Percentiles rank a stretch among this genome's conserved stretches.
Conservation (phyloP, 768 basidiomycete species). For the Tulasnella sp. region DNA sequence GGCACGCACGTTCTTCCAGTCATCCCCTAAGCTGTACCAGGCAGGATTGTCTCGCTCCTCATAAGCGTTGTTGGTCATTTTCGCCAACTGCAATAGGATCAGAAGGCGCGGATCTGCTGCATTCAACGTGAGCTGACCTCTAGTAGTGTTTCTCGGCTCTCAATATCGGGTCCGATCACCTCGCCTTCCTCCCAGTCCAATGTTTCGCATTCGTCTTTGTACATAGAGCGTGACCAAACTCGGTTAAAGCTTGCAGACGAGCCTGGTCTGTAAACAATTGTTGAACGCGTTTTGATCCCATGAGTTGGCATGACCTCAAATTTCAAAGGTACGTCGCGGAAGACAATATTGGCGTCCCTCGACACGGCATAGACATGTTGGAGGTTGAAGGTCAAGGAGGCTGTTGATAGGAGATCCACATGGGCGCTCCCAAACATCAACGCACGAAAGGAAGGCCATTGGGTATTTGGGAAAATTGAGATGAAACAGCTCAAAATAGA, state of each 20-base stretch:
- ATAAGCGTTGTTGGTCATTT: conserved; percentile 86
- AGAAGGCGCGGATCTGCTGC: too few species aligned
- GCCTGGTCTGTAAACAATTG: conserved; percentile 6
- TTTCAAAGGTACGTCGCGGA: conserved; percentile 9
- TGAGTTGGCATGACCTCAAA: neutral
- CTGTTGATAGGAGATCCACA: too few species aligned
- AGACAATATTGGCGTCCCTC: conserved; percentile 7
- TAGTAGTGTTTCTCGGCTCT: conserved; percentile 45
- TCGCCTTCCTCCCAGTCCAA: neutral
- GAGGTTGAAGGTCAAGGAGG: conserved; percentile 12
- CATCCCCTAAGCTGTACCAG: conserved; percentile 9
- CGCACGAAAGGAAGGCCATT: too few species aligned
- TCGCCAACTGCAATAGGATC: too few species aligned
- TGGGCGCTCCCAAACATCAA: too few species aligned
- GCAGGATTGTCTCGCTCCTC: conserved; percentile 17
- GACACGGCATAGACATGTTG: conserved; percentile 7
- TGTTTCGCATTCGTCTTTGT: neutral
- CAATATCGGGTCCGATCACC: conserved; percentile 50
- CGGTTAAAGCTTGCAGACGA: conserved; percentile 6
- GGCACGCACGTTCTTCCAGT: conserved; percentile 12
- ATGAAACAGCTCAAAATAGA: too few species aligned
- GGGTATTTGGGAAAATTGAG: too few species aligned
- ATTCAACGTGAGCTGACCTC: too few species aligned
- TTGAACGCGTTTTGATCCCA: neutral
- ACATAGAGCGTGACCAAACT: neutral